A percentile compares a stretch with the other conserved stretches of the same genome.
Conservation (phyloP, 257 asterid species). For the Craterostigma plantagineum region DNA sequence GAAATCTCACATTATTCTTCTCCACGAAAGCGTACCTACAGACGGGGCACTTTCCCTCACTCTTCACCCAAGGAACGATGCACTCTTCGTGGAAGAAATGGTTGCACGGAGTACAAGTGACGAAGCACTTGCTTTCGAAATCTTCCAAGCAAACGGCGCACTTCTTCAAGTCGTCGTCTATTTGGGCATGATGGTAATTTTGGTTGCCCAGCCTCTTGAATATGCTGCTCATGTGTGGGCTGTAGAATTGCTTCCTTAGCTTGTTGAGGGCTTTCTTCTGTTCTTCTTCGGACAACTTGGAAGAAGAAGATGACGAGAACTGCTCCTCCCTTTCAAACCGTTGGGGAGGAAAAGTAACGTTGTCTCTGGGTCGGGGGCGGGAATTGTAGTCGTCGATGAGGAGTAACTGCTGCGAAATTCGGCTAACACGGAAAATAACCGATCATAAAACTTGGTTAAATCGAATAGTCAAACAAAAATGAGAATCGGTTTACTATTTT, state of each 20-base stretch:
- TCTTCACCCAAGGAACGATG: conserved; percentile 79
- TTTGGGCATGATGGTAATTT: conserved; percentile 1
- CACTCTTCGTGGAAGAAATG: conserved; percentile 94
- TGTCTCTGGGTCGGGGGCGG: too few relatives aligned
- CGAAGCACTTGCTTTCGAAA: conserved; percentile 41
- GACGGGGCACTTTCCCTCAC: conserved; percentile 61
- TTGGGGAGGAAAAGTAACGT: conserved; percentile 1
- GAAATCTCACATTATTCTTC: not conserved
- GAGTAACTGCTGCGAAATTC: not conserved
- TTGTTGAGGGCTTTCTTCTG: conserved; percentile 30
- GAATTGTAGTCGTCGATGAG: conserved; percentile 4
- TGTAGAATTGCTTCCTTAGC: conserved; percentile 55
- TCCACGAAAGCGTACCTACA: conserved; percentile 23
- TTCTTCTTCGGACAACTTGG: conserved; percentile 33
- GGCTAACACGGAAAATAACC: too few relatives aligned
- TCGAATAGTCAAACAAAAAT: too few relatives aligned
- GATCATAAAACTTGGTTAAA: too few relatives aligned
- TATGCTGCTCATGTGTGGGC: conserved; percentile 39
- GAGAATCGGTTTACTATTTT: too few relatives aligned
- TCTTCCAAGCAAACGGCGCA: conserved; percentile 82
- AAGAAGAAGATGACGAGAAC: not conserved
- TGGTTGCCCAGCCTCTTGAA: conserved; percentile 22
- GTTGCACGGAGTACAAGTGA: conserved; percentile 60
- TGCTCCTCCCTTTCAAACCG: conserved; percentile 12
- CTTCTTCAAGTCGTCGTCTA: conserved; percentile 32